These are phyloP conservation scores for Saccharum officinarum DNA, from an alignment of 176 grass and related monocot species.

Conservation along the genomic window DNA sequence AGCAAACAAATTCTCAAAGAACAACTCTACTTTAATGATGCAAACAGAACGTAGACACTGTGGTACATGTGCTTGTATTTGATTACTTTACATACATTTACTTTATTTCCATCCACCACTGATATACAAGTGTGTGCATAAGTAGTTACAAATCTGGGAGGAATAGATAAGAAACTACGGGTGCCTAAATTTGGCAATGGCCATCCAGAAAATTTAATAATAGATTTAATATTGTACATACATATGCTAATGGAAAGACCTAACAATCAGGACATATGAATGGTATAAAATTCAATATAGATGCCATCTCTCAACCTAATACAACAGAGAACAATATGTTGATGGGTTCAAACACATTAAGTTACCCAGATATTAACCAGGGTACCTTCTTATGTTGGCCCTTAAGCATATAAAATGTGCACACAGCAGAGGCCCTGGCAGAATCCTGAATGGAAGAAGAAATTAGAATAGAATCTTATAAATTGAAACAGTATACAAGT, in stretches of 20 bases:
- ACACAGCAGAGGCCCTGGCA: slow-evolving; percentile 69
- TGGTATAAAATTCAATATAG: neutral
- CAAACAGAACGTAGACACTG: neutral
- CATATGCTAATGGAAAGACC: neutral
- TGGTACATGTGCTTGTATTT: slow-evolving; percentile 1
- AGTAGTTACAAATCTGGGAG: neutral
- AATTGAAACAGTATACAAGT: slow-evolving; percentile 29
- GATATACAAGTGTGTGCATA: neutral
- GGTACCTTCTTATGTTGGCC: slow-evolving; percentile 95
- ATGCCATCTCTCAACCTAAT: neutral
- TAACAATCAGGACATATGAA: neutral
- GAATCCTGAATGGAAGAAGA: slow-evolving; percentile 80
- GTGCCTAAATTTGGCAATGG: neutral
- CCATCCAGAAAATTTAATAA: neutral
- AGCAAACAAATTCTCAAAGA: neutral
- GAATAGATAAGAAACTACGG: neutral
- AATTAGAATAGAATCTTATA: slow-evolving; percentile 80
- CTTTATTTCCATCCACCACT: neutral
- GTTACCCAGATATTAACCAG: slow-evolving; percentile 87
- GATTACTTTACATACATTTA: neutral
- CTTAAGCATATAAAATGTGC: slow-evolving; percentile 88
- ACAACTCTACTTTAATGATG: neutral
- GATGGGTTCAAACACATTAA: slow-evolving; percentile 51
- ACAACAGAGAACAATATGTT: slow-evolving; percentile 19
- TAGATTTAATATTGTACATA: neutral